A percentile compares a stretch with the other conserved stretches of the same genome.
Evolutionary conservation across 345 rosid species (phyloP).

Genomic region (Lepidium aucheri): DNA sequence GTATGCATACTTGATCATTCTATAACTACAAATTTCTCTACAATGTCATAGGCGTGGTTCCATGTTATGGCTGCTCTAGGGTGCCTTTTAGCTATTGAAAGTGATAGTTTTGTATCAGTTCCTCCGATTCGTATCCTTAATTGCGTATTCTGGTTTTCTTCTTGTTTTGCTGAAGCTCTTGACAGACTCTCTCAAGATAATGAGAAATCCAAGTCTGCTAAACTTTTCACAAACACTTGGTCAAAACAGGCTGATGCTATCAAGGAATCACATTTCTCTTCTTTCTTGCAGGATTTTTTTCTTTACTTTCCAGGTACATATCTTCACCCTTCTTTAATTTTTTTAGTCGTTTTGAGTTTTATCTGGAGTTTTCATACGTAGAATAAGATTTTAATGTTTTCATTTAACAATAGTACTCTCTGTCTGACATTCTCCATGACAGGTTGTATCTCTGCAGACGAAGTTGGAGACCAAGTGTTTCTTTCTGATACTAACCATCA

Average conservation of each 20-base stretch:
- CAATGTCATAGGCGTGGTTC: background rate
- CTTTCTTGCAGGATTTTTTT: constrained; percentile 43
- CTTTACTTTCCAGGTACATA: constrained; percentile 66
- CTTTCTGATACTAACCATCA: constrained; percentile 96
- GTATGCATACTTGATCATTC: constrained; percentile 30
- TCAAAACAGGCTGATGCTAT: constrained; percentile 42
- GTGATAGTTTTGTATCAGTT: background rate
- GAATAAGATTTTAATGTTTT: too few species aligned
- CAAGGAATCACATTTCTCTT: constrained; percentile 43
- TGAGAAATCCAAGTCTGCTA: constrained; percentile 27
- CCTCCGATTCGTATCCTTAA: background rate
- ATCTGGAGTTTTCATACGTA: background rate
- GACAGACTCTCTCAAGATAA: constrained; percentile 31
- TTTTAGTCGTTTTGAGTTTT: background rate
- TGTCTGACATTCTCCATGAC: constrained; percentile 8
- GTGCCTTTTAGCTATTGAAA: background rate
- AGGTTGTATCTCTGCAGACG: constrained; percentile 82
- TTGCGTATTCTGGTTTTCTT: constrained; percentile 14
- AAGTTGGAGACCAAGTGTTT: constrained; percentile 51
- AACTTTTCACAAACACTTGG: constrained; percentile 42
- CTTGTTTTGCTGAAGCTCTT: constrained; percentile 37
- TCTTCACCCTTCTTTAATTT: background rate
- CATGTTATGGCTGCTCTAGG: background rate
- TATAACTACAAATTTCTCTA: background rate
- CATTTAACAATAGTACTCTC: background rate